Evolutionary conservation across 352 stramenopile species (phyloP).

Genomic region (Phytophthora citricola): DNA sequence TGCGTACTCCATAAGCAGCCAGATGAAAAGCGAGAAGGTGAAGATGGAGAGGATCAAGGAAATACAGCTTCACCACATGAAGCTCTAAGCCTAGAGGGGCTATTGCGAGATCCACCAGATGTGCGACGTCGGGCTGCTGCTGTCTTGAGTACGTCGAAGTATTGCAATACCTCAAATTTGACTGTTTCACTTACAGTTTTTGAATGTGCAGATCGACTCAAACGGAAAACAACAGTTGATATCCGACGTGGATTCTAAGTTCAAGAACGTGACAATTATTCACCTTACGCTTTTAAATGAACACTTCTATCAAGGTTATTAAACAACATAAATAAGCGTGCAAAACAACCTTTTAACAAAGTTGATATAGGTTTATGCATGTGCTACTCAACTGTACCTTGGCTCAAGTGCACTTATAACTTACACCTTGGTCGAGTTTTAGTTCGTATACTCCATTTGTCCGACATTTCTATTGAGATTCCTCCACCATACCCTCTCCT

Average conservation of each 20-base stretch:
- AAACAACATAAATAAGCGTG: too few relatives aligned
- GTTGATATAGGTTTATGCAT: constrained; percentile 10
- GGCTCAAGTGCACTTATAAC: too few relatives aligned
- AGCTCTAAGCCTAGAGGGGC: constrained; percentile 22
- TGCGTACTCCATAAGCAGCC: constrained; percentile 51
- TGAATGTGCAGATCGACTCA: constrained; percentile 33
- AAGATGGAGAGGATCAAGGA: background rate
- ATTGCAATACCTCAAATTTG: background rate
- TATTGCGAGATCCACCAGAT: constrained; percentile 41
- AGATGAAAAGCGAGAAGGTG: constrained; percentile 9
- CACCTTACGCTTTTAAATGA: too few relatives aligned
- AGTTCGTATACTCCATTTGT: background rate
- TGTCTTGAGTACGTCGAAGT: constrained; percentile 33
- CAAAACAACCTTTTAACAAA: constrained; percentile 2
- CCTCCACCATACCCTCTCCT: constrained; percentile 1
- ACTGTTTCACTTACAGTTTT: background rate
- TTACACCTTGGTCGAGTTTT: too few relatives aligned
- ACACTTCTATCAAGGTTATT: too few relatives aligned
- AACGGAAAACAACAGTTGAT: constrained; percentile 51
- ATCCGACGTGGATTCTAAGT: constrained; percentile 51
- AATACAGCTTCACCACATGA: background rate
- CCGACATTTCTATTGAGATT: constrained; percentile 9
- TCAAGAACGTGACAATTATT: too few relatives aligned
- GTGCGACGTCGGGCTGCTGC: constrained; percentile 31
- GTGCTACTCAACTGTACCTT: constrained; percentile 4